A percentile compares a stretch with the other conserved stretches of the same genome.
These are phyloP conservation scores for Gamsiella multidivaricata DNA, from an alignment of 192 early-diverging fungal species.

Conservation along the genomic window DNA sequence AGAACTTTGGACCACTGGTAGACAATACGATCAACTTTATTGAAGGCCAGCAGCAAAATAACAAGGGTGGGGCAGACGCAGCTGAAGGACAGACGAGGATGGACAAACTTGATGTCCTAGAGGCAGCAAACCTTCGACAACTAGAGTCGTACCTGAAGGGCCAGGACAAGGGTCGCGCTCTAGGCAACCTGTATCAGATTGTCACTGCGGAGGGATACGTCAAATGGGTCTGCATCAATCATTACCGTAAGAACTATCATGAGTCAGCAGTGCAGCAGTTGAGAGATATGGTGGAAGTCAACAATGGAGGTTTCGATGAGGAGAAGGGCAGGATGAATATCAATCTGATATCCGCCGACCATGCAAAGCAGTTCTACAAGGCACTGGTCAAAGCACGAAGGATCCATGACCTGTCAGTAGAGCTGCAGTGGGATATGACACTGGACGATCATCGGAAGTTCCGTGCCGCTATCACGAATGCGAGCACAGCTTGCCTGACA, in stretches of 20 bases:
- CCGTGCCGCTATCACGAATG: not conserved
- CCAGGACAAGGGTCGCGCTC: not conserved
- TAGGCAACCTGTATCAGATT: constrained; percentile 3
- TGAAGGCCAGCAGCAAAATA: not conserved
- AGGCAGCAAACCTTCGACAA: constrained; percentile 1
- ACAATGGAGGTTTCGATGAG: not conserved
- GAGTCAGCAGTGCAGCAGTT: not conserved
- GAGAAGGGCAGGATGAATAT: not conserved
- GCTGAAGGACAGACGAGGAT: not conserved
- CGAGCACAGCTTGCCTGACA: not conserved
- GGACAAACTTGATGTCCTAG: not conserved
- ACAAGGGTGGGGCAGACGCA: not conserved
- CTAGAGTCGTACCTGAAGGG: constrained; percentile 3
- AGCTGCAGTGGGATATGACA: not conserved
- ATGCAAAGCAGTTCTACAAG: constrained; percentile 8
- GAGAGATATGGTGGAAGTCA: not conserved
- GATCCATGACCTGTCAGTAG: not conserved
- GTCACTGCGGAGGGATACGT: not conserved
- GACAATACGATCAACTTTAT: not conserved
- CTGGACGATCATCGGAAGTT: not conserved
- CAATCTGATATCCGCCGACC: not conserved
- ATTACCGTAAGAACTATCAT: constrained; percentile 10
- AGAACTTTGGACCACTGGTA: not conserved
- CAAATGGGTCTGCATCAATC: constrained; percentile 14
- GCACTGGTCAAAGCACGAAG: not conserved